Evolutionary conservation across 2,329 filamentous ascomycete genomes (phyloP).

Genomic region (Sclerotinia subarctica): DNA sequence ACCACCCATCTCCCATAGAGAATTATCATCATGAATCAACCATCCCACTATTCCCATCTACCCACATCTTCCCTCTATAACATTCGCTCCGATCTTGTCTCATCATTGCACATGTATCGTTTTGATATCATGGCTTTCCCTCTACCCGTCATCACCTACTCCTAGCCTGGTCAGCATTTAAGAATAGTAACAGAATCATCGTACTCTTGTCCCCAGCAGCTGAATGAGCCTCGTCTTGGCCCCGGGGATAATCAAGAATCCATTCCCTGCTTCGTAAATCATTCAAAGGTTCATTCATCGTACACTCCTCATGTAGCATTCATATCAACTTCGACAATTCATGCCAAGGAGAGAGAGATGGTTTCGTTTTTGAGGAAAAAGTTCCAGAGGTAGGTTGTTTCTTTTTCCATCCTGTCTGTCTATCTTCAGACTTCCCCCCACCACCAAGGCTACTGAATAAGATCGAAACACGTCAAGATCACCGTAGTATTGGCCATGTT

Average conservation of each 20-base stretch:
- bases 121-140: not conserved
- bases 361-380: constrained; percentile 16
- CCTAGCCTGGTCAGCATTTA: constrained; percentile 12
- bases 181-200: constrained; percentile 3
- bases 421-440: not conserved
- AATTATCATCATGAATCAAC: not conserved
- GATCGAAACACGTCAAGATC: constrained; percentile 3
- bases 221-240: constrained; percentile 17
- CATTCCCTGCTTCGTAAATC: not conserved
- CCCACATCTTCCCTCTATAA: not conserved
- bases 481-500: not conserved
- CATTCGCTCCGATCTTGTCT: not conserved
- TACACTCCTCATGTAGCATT: not conserved
- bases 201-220: not conserved
- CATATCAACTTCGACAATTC: not conserved
- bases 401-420: not conserved
- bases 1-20: not conserved
- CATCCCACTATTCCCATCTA: not conserved
- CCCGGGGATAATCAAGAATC: not conserved
- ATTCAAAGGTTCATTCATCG: not conserved
- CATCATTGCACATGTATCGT: not conserved
- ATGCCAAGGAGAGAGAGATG: constrained; percentile 8
- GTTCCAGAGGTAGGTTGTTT: constrained; percentile 10
- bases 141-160: not conserved
- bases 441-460: not conserved